phyloP scores from a whole-genome alignment of 148 eudicot species.

The Chenopodium quinoa region DNA sequence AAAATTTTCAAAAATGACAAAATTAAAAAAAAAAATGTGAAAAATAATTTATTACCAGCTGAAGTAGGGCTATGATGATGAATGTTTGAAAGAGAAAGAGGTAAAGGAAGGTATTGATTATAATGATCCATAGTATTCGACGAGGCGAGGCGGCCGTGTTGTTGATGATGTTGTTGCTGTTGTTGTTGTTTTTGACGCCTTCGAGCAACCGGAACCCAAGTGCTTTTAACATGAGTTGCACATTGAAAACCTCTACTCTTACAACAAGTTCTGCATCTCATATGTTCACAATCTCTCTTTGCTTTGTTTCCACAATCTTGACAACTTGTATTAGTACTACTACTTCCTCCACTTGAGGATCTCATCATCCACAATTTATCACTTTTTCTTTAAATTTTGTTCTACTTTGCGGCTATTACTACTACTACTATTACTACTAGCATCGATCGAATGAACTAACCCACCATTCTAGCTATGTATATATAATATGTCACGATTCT shows the following conservation, averaged over 20 bases:
- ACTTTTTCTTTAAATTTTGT: too few species aligned
- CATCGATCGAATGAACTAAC: neutral
- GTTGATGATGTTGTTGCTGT: neutral
- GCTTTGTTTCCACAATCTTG: conserved; percentile 83
- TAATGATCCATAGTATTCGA: neutral
- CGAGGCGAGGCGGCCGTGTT: neutral
- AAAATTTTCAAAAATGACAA: too few species aligned
- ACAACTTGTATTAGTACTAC: conserved; percentile 37
- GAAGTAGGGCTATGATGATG: conserved; percentile 16
- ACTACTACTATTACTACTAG: neutral
- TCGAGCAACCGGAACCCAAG: conserved; percentile 70
- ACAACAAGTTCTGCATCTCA: conserved; percentile 71
- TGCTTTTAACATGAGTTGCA: conserved; percentile 69
- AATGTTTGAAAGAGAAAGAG: conserved; percentile 24
- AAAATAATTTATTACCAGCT: neutral
- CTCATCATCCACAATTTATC: conserved; percentile 7
- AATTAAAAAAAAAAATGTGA: neutral
- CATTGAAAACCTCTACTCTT: conserved; percentile 63
- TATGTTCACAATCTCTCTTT: conserved; percentile 55
- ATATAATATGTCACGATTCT: neutral
- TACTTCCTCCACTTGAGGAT: conserved; percentile 16
- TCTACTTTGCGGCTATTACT: too few species aligned
- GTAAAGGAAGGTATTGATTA: conserved; percentile 8
- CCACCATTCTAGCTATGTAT: neutral
- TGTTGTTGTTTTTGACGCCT: conserved; percentile 37